Evolutionary conservation across 2,329 filamentous ascomycete genomes (phyloP).

Genomic region (Westerdykella ornata): DNA sequence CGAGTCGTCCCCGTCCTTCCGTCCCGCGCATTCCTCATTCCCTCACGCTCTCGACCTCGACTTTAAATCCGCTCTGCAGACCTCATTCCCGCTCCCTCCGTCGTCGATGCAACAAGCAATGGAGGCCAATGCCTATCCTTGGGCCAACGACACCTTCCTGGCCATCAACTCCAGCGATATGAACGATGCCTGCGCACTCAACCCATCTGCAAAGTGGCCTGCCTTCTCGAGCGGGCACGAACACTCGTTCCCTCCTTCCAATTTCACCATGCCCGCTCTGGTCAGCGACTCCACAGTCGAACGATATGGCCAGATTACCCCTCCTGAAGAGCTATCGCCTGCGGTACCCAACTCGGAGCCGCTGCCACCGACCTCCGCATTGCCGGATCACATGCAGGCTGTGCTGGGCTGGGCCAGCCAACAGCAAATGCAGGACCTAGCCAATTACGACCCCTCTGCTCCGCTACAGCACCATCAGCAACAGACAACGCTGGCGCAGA

Average conservation of each 20-base stretch:
- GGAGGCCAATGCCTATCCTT: background rate
- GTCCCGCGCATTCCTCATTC: too few relatives aligned
- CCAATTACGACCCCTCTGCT: slow-evolving; percentile 2
- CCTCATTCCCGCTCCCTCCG: too few relatives aligned
- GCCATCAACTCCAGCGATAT: background rate
- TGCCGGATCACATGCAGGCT: slow-evolving; percentile 21
- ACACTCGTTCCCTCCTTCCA: slow-evolving; percentile 5
- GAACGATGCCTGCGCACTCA: too few relatives aligned
- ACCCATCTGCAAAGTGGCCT: slow-evolving; percentile 16
- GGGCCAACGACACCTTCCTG: slow-evolving; percentile 1
- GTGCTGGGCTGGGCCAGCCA: slow-evolving; percentile 21
- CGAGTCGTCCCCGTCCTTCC: too few relatives aligned
- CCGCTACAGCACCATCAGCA: background rate
- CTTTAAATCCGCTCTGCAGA: too few relatives aligned
- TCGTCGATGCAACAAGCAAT: too few relatives aligned
- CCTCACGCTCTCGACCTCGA: too few relatives aligned
- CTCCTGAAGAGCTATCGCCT: slow-evolving; percentile 32
- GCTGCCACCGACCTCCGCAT: background rate
- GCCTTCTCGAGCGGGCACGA: slow-evolving; percentile 12
- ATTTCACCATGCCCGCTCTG: slow-evolving; percentile 25
- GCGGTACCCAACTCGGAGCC: slow-evolving; percentile 5
- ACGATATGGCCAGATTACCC: slow-evolving; percentile 33
- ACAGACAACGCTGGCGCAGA: slow-evolving; percentile 4
- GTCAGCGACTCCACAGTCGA: slow-evolving; percentile 23
- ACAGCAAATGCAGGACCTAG: slow-evolving; percentile 5